phyloP scores from a whole-genome alignment of 2,329 filamentous ascomycete species.

The Cucurbitaria berberidis region DNA sequence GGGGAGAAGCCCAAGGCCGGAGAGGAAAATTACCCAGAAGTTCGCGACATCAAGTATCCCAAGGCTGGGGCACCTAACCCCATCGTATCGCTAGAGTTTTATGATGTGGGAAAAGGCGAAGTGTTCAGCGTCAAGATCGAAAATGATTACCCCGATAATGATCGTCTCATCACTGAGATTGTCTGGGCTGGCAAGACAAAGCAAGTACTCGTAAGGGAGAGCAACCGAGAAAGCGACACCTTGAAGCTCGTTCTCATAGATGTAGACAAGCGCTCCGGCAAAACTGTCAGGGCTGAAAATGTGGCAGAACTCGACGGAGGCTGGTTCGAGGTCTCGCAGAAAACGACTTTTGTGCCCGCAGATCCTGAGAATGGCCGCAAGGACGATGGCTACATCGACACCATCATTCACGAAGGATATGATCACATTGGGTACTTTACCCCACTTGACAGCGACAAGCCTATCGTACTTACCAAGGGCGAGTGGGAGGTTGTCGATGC shows the following conservation, averaged over 20 bases:
- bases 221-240: constrained; percentile 92
- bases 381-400: constrained; percentile 92
- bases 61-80: constrained; percentile 95
- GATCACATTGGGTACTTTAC: constrained; percentile 95
- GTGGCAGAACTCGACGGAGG: constrained; percentile 88
- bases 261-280: constrained; percentile 72
- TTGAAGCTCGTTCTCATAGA: constrained; percentile 88
- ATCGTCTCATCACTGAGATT: constrained; percentile 91
- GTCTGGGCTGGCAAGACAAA: constrained; percentile 79
- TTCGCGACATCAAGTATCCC: constrained; percentile 93
- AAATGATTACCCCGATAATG: constrained; percentile 77
- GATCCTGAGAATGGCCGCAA: constrained; percentile 76
- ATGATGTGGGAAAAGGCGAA: constrained; percentile 78
- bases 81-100: constrained; percentile 85
- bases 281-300: constrained; percentile 79
- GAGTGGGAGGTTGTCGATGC: constrained; percentile 90
- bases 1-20: constrained; percentile 70
- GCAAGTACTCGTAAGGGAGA: constrained; percentile 86
- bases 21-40: constrained; percentile 88
- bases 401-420: constrained; percentile 81
- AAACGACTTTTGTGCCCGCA: constrained; percentile 84
- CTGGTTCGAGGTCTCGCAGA: constrained; percentile 94
- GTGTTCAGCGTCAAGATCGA: constrained; percentile 80
- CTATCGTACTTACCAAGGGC: constrained; percentile 84
- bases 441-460: constrained; percentile 81